Base-by-base conservation (phyloP, 2,329 filamentous ascomycete genomes). In the Aspergillus intermedius region DNA sequence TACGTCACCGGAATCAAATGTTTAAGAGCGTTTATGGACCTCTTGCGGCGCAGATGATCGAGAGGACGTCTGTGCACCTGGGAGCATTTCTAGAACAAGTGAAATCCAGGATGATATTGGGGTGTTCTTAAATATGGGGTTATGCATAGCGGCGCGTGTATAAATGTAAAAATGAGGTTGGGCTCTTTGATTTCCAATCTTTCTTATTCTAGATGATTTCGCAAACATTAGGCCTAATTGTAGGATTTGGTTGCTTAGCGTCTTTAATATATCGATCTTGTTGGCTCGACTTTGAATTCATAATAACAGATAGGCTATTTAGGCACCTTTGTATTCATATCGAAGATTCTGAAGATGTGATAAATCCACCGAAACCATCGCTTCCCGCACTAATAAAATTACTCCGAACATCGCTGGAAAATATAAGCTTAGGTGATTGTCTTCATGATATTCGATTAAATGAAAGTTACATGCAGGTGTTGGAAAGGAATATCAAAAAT, bases 311-410 rank as follows among this genome's bases (percentile, higher is more conserved):
- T 10, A 30, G 12, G 25, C 25, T 12, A 30, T 30, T 44, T 64
- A 70, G 22, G 67, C 70, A 30, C 70, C 70, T 56, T 73, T 73
- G 48, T 69, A 71, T 28, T 63, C 63, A 51, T 73, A 73, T 35
- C 64, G 66, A 42, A 73, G 62, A 49, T 60, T 55, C 50, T 71
- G 66, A 34, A 73, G 63, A 32, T 64, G 51, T 12, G 57, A 57
- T 8, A 71, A 51, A 49, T 73, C 66, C 46, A 73, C 68, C 40
- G 68, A 70, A 35, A 60, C 51, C 64, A 72, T 70, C 3, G 64
- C 50, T 44, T 57, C 57, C 48, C 56, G 60, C n/a, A 62, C 68
- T 23, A 68, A 49, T 41, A 63, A 49, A 17, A 64, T 57, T n/a
- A 58, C 57, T 4, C 52, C 54, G 34, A 70, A 55, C 49, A 72